Percentiles rank a stretch among this genome's conserved stretches.
phyloP scores from a whole-genome alignment of 768 basidiomycete species.

The Russula compacta region DNA sequence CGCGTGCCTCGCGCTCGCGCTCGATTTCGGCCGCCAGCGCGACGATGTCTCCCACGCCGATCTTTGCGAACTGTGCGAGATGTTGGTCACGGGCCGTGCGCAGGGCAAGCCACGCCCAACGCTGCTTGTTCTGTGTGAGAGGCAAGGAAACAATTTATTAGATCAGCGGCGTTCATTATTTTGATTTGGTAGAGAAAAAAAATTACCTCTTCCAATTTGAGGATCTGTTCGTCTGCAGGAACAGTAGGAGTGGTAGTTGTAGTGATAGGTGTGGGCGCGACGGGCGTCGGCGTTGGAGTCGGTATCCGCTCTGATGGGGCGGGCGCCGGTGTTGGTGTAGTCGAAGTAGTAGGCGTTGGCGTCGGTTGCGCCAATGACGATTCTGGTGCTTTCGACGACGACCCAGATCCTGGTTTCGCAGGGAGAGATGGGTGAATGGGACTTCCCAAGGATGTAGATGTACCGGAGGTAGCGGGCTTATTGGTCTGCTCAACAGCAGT shows the following conservation, averaged over 20 bases:
- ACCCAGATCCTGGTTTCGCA: constrained; percentile 49
- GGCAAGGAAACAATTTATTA: neutral
- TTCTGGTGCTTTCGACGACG: constrained; percentile 24
- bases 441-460: constrained; percentile 14
- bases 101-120: constrained; percentile 74
- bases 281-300: neutral
- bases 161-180: neutral
- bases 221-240: constrained; percentile 40
- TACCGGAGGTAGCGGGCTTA: constrained; percentile 8
- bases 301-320: neutral
- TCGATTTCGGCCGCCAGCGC: constrained; percentile 28
- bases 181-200: neutral
- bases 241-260: neutral
- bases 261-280: constrained; percentile 19
- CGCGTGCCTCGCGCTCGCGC: constrained; percentile 30
- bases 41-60: constrained; percentile 64
- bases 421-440: constrained; percentile 30
- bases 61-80: constrained; percentile 72
- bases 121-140: constrained; percentile 53
- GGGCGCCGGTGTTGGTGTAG: neutral
- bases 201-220: constrained; percentile 54
- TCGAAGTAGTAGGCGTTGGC: neutral
- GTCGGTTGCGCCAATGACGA: constrained; percentile 29
- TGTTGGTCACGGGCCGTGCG: constrained; percentile 66
- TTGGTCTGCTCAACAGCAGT: neutral